Evolutionary conservation across 2,329 filamentous ascomycete species (phyloP), one percentile per base, ranked within the genome.

Genomic region (Stagonosporopsis cucurbitacearum): DNA sequence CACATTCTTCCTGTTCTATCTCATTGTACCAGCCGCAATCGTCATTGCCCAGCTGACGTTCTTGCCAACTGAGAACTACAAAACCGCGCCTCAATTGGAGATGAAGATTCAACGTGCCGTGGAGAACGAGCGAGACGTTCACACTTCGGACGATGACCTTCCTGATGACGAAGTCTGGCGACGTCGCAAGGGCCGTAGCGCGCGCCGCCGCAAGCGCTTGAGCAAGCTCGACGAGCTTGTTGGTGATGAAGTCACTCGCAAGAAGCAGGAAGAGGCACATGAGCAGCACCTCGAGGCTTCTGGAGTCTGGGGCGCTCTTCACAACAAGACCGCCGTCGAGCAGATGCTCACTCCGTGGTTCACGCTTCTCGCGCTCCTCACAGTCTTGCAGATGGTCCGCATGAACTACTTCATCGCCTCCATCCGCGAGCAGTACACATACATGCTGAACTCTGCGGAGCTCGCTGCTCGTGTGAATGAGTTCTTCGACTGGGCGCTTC

Each of bases 351-450:
- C 88, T 5, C 88, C 88, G 0, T 96, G 91, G 91, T 96, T 94
- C 71, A 80, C 91, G 30, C 81, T 96, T 33, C 90, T 96, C 66
- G 90, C 90, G 5, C 76, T 92, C 19, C 94, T 96, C 73, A 96
- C 91, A 3, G 75, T 83, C 40, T 59, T 83, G 25, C 81, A 83
- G 71, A 85, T 82, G 78, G 60, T 75, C 9, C 64, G 70, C 17
- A 96, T 96, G 82, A 96, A 96, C 78, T 96, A 92, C 79, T 96
- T 96, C 72, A 91, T 96, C 49, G 91, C 92, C 3, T 96, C 92
- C 2, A 88, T 96, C 60, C 84, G 88, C 2, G 83, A 88, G 3
- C 92, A 96, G 74, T 96, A 96, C 75, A 83, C 86, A 43, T 88
- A 87, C 67, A 84, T 96, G 44, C 84, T 96, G 5, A 79, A 79